Evolutionary conservation across 73 alveolate species (phyloP).

Genomic region (Uronychia setigera): DNA sequence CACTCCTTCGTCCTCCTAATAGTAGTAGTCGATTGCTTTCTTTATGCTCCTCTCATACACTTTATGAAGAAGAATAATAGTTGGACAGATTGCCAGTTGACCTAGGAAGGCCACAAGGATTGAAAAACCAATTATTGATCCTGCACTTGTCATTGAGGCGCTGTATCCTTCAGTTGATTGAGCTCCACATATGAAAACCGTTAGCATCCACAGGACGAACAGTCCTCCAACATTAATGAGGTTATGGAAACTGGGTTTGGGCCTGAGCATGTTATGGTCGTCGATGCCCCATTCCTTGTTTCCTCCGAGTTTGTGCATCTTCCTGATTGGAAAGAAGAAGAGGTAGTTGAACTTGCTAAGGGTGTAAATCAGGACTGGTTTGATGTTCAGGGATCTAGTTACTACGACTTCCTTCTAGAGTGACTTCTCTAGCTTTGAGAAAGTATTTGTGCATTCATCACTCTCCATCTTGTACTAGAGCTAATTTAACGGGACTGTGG

Average conservation of each 20-base stretch:
- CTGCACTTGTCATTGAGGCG: not conserved
- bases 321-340: not conserved
- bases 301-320: conserved; percentile 2
- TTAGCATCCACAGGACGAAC: not conserved
- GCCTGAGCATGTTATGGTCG: not conserved
- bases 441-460: not conserved
- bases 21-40: not conserved
- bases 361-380: not conserved
- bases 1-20: not conserved
- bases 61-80: not conserved
- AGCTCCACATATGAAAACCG: not conserved
- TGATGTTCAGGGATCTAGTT: not conserved
- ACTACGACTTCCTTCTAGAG: not conserved
- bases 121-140: not conserved
- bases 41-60: not conserved
- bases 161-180: not conserved
- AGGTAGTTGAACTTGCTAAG: not conserved
- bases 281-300: not conserved
- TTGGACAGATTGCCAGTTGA: not conserved
- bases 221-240: not conserved
- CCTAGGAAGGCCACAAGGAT: not conserved
- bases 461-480: not conserved
- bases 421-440: not conserved
- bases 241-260: not conserved
- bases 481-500: not conserved